Evolutionary conservation across 192 early-diverging fungal species (phyloP).

Genomic region (Spizellomyces sp.): DNA sequence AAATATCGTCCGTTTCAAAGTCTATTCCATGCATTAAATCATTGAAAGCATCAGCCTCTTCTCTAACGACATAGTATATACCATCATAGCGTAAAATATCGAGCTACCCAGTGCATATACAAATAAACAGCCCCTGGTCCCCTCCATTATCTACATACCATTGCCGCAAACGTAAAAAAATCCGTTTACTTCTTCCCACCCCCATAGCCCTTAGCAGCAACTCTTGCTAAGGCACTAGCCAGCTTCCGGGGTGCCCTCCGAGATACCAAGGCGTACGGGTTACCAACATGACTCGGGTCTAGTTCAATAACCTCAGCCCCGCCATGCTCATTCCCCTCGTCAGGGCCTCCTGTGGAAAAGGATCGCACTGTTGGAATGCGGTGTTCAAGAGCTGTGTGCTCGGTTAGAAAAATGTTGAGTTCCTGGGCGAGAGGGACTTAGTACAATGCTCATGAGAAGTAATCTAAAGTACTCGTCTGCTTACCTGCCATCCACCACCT

Average conservation of each 20-base stretch:
- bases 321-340: neutral
- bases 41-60: no score
- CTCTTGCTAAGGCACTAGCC: neutral
- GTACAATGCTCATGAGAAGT: no score
- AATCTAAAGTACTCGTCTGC: neutral
- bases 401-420: slow-evolving; percentile 17
- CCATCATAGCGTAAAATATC: no score
- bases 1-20: no score
- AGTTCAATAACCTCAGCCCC: neutral
- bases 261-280: slow-evolving; percentile 1
- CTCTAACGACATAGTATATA: no score
- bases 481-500: slow-evolving; percentile 35
- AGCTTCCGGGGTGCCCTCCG: neutral
- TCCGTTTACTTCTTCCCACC: neutral
- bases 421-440: neutral
- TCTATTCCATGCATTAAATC: no score
- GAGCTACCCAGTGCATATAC: no score
- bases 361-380: slow-evolving; percentile 31
- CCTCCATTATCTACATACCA: no score
- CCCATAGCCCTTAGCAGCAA: neutral
- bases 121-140: no score
- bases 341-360: slow-evolving; percentile 4
- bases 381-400: slow-evolving; percentile 29
- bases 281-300: neutral
- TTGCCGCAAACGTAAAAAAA: no score